Percentiles rank a stretch among this genome's conserved stretches.
Conservation (phyloP, 2,329 filamentous ascomycete genomes). For the Aspergillus japonicus region DNA sequence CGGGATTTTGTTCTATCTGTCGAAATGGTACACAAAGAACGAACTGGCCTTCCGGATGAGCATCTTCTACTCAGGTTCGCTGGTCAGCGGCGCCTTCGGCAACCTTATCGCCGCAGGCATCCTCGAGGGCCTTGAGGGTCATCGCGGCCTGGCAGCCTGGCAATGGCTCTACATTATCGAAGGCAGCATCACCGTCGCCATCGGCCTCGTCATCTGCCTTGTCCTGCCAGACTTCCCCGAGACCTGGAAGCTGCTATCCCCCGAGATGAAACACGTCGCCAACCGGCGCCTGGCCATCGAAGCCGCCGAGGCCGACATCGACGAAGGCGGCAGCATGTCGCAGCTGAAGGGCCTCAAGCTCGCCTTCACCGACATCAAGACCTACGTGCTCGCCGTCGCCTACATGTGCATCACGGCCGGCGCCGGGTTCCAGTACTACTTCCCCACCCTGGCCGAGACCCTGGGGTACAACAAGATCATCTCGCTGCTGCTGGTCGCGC, state of each 20-base stretch:
- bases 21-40: slow-evolving; percentile 54
- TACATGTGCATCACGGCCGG: slow-evolving; percentile 53
- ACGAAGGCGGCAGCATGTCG: slow-evolving; percentile 49
- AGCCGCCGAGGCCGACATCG: slow-evolving; percentile 50
- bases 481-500: slow-evolving; percentile 53
- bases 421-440: slow-evolving; percentile 58
- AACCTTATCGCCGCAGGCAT: slow-evolving; percentile 56
- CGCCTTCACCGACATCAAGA: slow-evolving; percentile 52
- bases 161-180: slow-evolving; percentile 45
- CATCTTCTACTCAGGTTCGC: slow-evolving; percentile 53
- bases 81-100: slow-evolving; percentile 54
- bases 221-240: slow-evolving; percentile 45
- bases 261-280: slow-evolving; percentile 49
- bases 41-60: slow-evolving; percentile 52
- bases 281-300: slow-evolving; percentile 53
- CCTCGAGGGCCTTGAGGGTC: slow-evolving; percentile 39
- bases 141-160: slow-evolving; percentile 39
- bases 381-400: slow-evolving; percentile 45
- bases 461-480: slow-evolving; percentile 47
- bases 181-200: slow-evolving; percentile 34
- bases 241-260: slow-evolving; percentile 45
- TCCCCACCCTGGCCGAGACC: slow-evolving; percentile 51
- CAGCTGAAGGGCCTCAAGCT: slow-evolving; percentile 53
- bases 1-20: slow-evolving; percentile 50
- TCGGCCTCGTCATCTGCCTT: slow-evolving; percentile 34